A percentile compares a stretch with the other conserved stretches of the same genome.
Evolutionary conservation across 2,329 filamentous ascomycete species (phyloP).

Genomic region (Ophiostoma himal-ulmi): DNA sequence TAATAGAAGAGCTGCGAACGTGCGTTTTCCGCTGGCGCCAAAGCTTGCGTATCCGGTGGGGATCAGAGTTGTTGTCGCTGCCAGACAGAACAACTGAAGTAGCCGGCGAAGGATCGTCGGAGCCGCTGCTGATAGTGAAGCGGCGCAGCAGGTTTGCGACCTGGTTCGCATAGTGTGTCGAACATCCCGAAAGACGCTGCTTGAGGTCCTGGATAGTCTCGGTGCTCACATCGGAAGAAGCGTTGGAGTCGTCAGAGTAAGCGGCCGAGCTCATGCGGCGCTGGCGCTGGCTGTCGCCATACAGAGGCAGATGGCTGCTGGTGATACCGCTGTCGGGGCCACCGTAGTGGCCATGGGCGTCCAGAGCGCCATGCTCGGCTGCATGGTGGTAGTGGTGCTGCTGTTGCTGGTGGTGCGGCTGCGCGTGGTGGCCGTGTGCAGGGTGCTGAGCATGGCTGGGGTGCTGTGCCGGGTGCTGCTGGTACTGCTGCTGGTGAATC

Average conservation of each 20-base stretch:
- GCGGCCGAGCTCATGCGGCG: constrained; percentile 24
- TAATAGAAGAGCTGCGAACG: constrained; percentile 15
- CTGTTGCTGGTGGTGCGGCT: constrained; percentile 12
- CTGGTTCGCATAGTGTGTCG: constrained; percentile 30
- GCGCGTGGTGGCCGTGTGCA: constrained; percentile 16
- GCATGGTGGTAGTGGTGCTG: constrained; percentile 17
- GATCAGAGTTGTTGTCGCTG: constrained; percentile 18
- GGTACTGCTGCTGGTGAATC: constrained; percentile 16
- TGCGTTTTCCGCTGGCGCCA: constrained; percentile 18
- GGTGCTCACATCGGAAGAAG: constrained; percentile 28
- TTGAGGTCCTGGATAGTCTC: constrained; percentile 32
- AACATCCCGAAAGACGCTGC: constrained; percentile 34
- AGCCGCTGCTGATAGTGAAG: constrained; percentile 28
- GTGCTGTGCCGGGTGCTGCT: constrained; percentile 17
- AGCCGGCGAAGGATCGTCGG: constrained; percentile 22
- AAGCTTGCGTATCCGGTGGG: constrained; percentile 23
- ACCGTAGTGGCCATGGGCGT: constrained; percentile 10
- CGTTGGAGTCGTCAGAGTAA: constrained; percentile 25
- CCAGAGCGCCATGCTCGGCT: constrained; percentile 15
- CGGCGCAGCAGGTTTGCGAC: constrained; percentile 28
- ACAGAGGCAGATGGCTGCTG: constrained; percentile 23
- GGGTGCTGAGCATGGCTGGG: constrained; percentile 9
- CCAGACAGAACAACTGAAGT: constrained; percentile 14
- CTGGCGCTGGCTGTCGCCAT: constrained; percentile 19
- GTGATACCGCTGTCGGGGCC: constrained; percentile 12